Conservation (phyloP, 2,329 filamentous ascomycete genomes). For the Daldinia sp. region DNA sequence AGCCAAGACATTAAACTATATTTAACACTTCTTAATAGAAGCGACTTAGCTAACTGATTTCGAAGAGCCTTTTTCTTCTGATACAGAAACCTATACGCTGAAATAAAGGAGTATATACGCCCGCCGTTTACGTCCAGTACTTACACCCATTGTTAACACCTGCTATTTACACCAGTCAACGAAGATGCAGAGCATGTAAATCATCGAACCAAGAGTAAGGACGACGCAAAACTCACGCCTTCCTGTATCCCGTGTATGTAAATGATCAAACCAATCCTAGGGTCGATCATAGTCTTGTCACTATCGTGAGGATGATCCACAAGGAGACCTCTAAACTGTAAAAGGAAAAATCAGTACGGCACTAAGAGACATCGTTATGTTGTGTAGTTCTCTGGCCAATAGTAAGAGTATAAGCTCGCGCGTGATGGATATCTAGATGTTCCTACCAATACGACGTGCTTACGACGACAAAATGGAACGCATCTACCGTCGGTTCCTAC, state of each 20-base stretch:
- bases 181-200: neutral
- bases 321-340: neutral
- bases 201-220: neutral
- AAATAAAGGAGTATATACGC: neutral
- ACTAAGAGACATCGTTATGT: neutral
- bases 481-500: neutral
- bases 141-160: too few species aligned
- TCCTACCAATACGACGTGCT: conserved; percentile 12
- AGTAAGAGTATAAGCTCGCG: neutral
- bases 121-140: too few species aligned
- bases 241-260: neutral
- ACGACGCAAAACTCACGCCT: neutral
- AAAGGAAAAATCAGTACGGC: neutral
- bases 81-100: neutral
- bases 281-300: conserved; percentile 23
- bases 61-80: neutral
- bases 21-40: neutral
- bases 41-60: neutral
- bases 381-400: neutral
- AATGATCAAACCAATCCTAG: conserved; percentile 27
- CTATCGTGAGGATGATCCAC: conserved; percentile 14
- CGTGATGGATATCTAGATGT: neutral
- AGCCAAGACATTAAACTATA: conserved; percentile 15
- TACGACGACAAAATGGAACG: conserved; percentile 16
- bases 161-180: too few species aligned